Conservation (phyloP, 2,329 filamentous ascomycete species). For the Fusarium sulawesiense region DNA sequence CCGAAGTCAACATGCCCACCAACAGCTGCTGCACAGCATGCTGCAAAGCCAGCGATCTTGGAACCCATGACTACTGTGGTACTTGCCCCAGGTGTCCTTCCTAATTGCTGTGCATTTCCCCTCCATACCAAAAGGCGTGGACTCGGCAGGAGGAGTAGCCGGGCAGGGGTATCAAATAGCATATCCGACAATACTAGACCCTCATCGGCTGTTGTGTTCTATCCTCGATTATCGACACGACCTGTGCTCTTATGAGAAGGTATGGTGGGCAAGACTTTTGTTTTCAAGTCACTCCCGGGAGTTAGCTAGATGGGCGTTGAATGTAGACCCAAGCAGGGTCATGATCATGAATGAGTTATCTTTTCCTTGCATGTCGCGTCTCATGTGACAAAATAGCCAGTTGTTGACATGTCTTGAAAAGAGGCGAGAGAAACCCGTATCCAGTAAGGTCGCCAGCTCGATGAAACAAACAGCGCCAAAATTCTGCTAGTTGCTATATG, state of each 20-base stretch:
- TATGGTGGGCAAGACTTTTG: neutral
- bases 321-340: neutral
- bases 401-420: neutral
- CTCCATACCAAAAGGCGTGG: neutral
- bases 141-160: neutral
- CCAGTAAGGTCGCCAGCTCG: neutral
- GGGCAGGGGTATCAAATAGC: neutral
- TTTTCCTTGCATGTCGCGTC: neutral
- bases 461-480: neutral
- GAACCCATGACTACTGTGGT: constrained; percentile 50
- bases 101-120: constrained; percentile 5
- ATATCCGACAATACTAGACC: neutral
- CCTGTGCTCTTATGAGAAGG: neutral
- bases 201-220: neutral
- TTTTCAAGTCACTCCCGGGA: neutral
- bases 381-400: neutral
- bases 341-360: neutral
- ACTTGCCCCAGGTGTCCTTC: constrained; percentile 47
- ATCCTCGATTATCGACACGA: neutral
- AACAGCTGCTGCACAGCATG: constrained; percentile 47
- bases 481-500: neutral
- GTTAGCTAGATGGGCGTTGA: neutral
- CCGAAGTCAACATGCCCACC: constrained; percentile 30
- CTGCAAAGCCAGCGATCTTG: constrained; percentile 49
- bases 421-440: neutral